phyloP scores from a whole-genome alignment of 768 basidiomycete species.

The Sporobolomyces pararoseus region DNA sequence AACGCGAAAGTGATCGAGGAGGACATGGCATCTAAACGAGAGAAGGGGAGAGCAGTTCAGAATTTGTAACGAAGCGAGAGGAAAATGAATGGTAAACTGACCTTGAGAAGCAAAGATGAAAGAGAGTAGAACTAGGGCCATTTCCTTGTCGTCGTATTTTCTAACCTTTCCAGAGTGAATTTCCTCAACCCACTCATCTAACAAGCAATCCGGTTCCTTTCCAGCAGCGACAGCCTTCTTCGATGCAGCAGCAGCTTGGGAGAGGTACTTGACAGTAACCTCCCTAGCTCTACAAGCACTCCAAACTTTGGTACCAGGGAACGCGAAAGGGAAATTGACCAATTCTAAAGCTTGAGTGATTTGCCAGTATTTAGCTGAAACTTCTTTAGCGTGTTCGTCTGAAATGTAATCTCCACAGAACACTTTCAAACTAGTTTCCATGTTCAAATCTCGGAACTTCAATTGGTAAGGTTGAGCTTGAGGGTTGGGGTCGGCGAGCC shows the following conservation, averaged over 20 bases:
- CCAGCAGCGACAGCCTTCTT: constrained; percentile 79
- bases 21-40: constrained; percentile 93
- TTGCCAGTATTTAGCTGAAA: constrained; percentile 90
- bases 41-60: neutral
- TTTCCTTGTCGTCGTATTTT: constrained; percentile 88
- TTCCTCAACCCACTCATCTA: constrained; percentile 84
- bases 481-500: constrained; percentile 60
- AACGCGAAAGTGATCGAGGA: constrained; percentile 92
- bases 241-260: constrained; percentile 69
- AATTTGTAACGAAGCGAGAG: neutral
- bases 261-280: constrained; percentile 66
- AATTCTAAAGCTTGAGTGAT: constrained; percentile 94
- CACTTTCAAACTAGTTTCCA: constrained; percentile 92
- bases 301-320: constrained; percentile 95
- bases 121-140: constrained; percentile 93
- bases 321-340: constrained; percentile 93
- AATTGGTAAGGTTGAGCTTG: constrained; percentile 65
- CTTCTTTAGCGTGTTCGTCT: constrained; percentile 69
- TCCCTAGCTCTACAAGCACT: constrained; percentile 89
- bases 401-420: constrained; percentile 91
- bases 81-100: neutral
- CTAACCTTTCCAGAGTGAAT: constrained; percentile 59
- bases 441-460: constrained; percentile 87
- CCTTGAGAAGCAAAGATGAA: constrained; percentile 96
- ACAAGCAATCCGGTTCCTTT: constrained; percentile 73